These are phyloP conservation scores for Perkinsus marinus DNA, from an alignment of 169 alveolate genomes.

Conservation along the genomic window DNA sequence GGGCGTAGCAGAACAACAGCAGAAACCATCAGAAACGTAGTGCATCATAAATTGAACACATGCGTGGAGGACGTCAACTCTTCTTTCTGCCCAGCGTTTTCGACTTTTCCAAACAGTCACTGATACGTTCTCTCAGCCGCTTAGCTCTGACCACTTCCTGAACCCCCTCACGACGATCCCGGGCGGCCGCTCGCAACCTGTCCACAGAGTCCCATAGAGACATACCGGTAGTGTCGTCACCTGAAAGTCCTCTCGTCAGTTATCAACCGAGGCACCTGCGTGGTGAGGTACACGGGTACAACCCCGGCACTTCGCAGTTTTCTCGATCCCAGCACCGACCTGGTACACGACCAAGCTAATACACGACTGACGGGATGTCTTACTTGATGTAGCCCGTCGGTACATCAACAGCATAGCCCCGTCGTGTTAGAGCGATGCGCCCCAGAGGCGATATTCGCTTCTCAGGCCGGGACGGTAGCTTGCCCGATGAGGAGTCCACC, in stretches of 20 bases:
- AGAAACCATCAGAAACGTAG: neutral
- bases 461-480: neutral
- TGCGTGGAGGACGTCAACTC: neutral
- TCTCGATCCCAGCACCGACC: neutral
- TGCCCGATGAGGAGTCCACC: neutral
- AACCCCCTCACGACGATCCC: neutral
- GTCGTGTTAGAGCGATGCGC: neutral
- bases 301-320: neutral
- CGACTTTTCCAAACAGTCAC: neutral
- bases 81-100: neutral
- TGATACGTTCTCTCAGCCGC: neutral
- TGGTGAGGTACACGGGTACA: neutral
- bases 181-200: neutral
- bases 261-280: neutral
- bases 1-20: neutral
- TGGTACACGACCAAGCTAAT: too few species aligned
- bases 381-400: neutral
- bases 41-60: neutral
- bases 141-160: neutral
- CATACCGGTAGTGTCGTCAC: neutral
- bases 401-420: neutral
- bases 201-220: too few species aligned
- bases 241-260: neutral
- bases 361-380: neutral
- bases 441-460: neutral